These are phyloP conservation scores for Aureobasidium namibiae DNA, from an alignment of 2,329 filamentous ascomycete species.

Conservation along the genomic window DNA sequence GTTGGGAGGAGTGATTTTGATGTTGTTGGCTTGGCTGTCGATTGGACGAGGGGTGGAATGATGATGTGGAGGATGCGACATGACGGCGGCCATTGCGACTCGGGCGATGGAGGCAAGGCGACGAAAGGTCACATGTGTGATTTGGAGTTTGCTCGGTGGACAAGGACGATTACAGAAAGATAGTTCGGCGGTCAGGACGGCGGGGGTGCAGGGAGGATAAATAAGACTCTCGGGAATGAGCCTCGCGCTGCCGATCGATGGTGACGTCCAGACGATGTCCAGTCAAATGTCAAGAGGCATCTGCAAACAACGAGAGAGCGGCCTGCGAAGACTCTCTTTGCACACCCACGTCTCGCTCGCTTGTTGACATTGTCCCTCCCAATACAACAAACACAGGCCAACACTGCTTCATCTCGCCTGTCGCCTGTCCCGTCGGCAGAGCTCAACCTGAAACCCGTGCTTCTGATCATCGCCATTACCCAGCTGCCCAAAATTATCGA, in stretches of 20 bases:
- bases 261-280: no score
- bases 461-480: not conserved
- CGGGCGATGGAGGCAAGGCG: not conserved
- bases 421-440: not conserved
- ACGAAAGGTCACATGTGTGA: not conserved
- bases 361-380: not conserved
- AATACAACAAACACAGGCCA: no score
- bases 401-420: conserved; percentile 4
- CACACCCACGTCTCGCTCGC: not conserved
- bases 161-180: not conserved
- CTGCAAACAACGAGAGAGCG: no score
- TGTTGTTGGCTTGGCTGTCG: not conserved
- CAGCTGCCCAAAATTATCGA: not conserved
- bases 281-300: not conserved
- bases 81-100: conserved; percentile 20
- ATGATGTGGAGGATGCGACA: conserved; percentile 11
- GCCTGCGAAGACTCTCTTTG: no score
- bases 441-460: conserved; percentile 1
- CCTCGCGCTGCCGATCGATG: not conserved
- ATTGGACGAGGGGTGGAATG: not conserved
- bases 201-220: not conserved
- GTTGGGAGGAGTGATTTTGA: conserved; percentile 9
- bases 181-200: not conserved
- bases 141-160: not conserved
- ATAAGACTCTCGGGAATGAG: conserved; percentile 2